Evolutionary conservation across 371 early-diverging fungal species (phyloP).

Genomic region (Batkoa obscura): DNA sequence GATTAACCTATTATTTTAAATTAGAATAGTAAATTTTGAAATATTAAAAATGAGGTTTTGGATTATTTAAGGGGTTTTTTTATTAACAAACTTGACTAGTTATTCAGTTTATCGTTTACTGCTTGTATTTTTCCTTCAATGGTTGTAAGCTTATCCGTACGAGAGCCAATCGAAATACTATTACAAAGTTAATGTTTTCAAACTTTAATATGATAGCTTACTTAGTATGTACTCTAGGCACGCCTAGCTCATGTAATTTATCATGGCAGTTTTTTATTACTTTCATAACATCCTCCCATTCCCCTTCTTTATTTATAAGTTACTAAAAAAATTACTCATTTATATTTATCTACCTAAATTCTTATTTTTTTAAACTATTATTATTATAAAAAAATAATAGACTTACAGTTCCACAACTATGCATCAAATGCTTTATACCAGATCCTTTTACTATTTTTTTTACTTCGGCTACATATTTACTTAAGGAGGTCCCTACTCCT

Average conservation of each 20-base stretch:
- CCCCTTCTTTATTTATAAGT: not conserved
- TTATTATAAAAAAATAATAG: not conserved
- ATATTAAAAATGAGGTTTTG: no score
- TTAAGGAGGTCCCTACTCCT: not conserved
- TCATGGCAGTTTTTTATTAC: not conserved
- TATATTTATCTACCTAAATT: not conserved
- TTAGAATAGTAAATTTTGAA: no score
- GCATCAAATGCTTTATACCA: not conserved
- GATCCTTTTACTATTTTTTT: not conserved
- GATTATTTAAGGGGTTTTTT: no score
- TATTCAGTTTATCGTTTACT: no score
- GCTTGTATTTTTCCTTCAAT: no score
- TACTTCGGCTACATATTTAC: not conserved
- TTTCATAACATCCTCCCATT: not conserved
- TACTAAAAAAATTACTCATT: not conserved
- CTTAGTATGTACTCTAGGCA: not conserved
- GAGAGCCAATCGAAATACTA: no score
- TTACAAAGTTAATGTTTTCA: no score
- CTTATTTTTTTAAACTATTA: not conserved
- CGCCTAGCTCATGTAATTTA: not conserved
- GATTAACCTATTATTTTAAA: no score
- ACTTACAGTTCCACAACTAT: not conserved
- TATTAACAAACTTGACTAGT: no score
- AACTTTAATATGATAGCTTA: no score
- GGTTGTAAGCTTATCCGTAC: no score